Percentiles rank a stretch among this genome's conserved stretches.
Conservation (phyloP, 1,284 basidiomycete genomes). For the Violaceomyces palustris region DNA sequence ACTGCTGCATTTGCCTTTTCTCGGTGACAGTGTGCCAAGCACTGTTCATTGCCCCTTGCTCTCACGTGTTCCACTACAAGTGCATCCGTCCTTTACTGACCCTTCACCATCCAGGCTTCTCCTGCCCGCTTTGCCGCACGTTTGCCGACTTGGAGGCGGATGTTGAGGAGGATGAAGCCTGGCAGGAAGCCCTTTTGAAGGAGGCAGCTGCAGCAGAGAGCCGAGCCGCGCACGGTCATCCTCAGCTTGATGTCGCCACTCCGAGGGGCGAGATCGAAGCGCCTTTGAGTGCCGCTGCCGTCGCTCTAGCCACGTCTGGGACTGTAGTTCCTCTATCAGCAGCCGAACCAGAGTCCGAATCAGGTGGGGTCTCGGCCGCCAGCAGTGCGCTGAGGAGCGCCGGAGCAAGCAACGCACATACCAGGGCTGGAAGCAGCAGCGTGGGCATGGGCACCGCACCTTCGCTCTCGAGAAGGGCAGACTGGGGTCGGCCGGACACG, state of each 20-base stretch:
- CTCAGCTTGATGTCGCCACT: constrained; percentile 24
- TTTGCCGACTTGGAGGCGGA: constrained; percentile 94
- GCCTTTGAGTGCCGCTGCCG: too few species aligned
- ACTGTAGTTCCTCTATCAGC: too few species aligned
- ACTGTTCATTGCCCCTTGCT: constrained; percentile 79
- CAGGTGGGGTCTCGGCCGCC: too few species aligned
- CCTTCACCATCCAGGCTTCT: constrained; percentile 83
- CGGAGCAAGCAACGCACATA: too few species aligned
- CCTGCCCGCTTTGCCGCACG: constrained; percentile 76
- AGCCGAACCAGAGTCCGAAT: too few species aligned
- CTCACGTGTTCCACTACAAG: constrained; percentile 96
- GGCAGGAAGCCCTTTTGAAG: constrained; percentile 38
- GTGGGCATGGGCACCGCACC: constrained; percentile 15
- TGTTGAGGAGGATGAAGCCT: constrained; percentile 63
- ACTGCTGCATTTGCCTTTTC: constrained; percentile 62
- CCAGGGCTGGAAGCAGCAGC: too few species aligned
- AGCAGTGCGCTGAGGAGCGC: too few species aligned
- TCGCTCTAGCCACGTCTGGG: too few species aligned
- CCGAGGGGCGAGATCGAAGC: constrained; percentile 25
- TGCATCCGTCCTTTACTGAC: constrained; percentile 88
- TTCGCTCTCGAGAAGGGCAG: constrained; percentile 14
- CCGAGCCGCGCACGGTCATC: constrained; percentile 16
- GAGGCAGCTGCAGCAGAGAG: constrained; percentile 29
- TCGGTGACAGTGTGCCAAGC: constrained; percentile 89
- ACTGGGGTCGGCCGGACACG: constrained; percentile 33